phyloP scores from a whole-genome alignment of 129 eudicot genomes.

The Heracleum sosnowskyi region DNA sequence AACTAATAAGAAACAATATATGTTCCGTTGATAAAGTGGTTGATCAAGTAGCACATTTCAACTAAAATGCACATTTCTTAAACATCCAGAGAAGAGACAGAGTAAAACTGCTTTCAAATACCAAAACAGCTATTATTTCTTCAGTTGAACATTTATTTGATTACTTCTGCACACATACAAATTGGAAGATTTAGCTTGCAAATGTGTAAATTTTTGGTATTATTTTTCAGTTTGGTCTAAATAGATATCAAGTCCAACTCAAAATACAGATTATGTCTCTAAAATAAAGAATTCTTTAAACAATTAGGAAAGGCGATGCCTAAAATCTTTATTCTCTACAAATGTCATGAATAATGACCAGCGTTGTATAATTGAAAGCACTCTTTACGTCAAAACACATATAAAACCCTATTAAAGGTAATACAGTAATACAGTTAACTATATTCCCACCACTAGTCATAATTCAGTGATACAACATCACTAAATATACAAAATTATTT shows the following conservation, averaged over 20 bases:
- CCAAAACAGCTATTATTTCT: neutral
- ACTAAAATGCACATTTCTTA: neutral
- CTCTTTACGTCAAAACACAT: neutral
- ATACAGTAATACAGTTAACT: neutral
- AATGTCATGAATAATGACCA: neutral
- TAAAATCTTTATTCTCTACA: neutral
- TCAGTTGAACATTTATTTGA: neutral
- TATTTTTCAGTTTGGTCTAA: neutral
- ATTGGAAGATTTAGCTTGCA: neutral
- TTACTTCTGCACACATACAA: neutral
- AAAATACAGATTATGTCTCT: neutral
- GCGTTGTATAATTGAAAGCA: neutral
- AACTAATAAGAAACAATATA: neutral
- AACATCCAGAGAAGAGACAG: neutral
- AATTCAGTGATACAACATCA: neutral
- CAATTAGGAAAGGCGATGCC: neutral
- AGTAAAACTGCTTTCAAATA: neutral
- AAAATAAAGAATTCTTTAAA: neutral
- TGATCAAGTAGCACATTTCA: neutral
- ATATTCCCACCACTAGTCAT: neutral
- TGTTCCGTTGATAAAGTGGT: neutral
- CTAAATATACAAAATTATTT: neutral
- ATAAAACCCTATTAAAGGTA: neutral
- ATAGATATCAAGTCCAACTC: neutral
- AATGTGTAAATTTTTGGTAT: neutral